These are phyloP conservation scores for Vanrija sp. DNA, from an alignment of 1,284 basidiomycete species.

Conservation along the genomic window DNA sequence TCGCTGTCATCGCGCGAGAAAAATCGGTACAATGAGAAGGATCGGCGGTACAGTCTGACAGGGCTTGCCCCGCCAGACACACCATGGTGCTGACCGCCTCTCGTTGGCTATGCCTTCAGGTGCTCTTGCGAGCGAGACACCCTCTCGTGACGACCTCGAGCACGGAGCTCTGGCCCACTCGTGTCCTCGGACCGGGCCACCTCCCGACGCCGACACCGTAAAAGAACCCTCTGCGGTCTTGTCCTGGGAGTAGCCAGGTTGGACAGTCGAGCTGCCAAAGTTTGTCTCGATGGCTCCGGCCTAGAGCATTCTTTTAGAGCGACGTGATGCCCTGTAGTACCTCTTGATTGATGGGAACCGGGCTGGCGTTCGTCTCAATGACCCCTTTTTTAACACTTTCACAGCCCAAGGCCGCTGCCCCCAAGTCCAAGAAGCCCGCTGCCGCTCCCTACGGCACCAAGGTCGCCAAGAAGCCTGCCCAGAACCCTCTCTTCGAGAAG, in stretches of 20 bases:
- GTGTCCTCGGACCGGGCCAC: not conserved
- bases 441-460: slow-evolving; percentile 61
- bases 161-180: not conserved
- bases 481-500: slow-evolving; percentile 96
- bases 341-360: slow-evolving; percentile 10
- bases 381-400: slow-evolving; percentile 23
- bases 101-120: not conserved
- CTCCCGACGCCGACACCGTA: too few relatives aligned
- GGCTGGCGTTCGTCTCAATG: slow-evolving; percentile 48
- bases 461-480: slow-evolving; percentile 66
- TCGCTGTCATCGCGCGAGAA: too few relatives aligned
- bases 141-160: slow-evolving; percentile 1
- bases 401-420: slow-evolving; percentile 50
- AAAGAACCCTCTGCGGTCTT: too few relatives aligned
- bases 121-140: not conserved
- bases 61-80: not conserved
- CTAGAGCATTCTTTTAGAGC: slow-evolving; percentile 19
- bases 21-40: too few relatives aligned
- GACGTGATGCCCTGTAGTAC: slow-evolving; percentile 31
- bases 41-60: too few relatives aligned
- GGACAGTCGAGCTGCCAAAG: too few relatives aligned
- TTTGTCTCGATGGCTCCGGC: not conserved
- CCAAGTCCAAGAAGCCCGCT: slow-evolving; percentile 51
- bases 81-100: slow-evolving; percentile 1
- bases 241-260: too few relatives aligned